Conservation (phyloP, 2,329 filamentous ascomycete species). For the Cercospora sp. region DNA sequence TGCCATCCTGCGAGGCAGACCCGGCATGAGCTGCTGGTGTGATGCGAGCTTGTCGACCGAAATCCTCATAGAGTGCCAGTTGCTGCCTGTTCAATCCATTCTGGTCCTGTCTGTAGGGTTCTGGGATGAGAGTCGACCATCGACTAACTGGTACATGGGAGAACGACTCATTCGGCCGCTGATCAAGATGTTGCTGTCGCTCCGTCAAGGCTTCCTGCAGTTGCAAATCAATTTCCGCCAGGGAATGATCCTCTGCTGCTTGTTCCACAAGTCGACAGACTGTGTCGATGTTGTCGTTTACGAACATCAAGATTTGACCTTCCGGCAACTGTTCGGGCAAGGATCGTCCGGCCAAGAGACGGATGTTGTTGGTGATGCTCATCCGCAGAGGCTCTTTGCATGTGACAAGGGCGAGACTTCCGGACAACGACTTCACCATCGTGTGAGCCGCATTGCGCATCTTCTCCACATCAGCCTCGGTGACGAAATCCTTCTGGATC, state of each 20-base stretch:
- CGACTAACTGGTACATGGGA: slow-evolving; percentile 76
- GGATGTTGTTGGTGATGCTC: slow-evolving; percentile 96
- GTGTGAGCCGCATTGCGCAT: slow-evolving; percentile 83
- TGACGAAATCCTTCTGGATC: slow-evolving; percentile 93
- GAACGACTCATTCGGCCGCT: slow-evolving; percentile 79
- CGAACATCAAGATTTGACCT: slow-evolving; percentile 95
- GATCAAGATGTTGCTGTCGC: slow-evolving; percentile 71
- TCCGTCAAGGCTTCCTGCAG: slow-evolving; percentile 78
- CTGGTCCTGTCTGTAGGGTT: slow-evolving; percentile 84
- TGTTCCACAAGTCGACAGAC: slow-evolving; percentile 94
- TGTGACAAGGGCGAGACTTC: slow-evolving; percentile 92
- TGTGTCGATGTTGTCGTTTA: slow-evolving; percentile 93
- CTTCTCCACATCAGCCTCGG: slow-evolving; percentile 84
- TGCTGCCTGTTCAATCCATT: slow-evolving; percentile 79
- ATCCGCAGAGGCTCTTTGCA: slow-evolving; percentile 95
- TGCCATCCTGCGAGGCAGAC: slow-evolving; percentile 58
- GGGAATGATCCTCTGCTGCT: slow-evolving; percentile 87
- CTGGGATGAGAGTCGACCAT: slow-evolving; percentile 91
- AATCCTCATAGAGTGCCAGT: slow-evolving; percentile 94
- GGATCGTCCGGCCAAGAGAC: slow-evolving; percentile 67
- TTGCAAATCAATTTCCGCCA: slow-evolving; percentile 93
- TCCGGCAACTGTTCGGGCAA: slow-evolving; percentile 76
- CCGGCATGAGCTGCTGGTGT: slow-evolving; percentile 51
- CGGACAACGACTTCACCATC: slow-evolving; percentile 92
- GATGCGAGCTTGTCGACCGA: slow-evolving; percentile 77